Conservation (phyloP, 148 eudicot species). For the Rhododendron griersonianum region DNA sequence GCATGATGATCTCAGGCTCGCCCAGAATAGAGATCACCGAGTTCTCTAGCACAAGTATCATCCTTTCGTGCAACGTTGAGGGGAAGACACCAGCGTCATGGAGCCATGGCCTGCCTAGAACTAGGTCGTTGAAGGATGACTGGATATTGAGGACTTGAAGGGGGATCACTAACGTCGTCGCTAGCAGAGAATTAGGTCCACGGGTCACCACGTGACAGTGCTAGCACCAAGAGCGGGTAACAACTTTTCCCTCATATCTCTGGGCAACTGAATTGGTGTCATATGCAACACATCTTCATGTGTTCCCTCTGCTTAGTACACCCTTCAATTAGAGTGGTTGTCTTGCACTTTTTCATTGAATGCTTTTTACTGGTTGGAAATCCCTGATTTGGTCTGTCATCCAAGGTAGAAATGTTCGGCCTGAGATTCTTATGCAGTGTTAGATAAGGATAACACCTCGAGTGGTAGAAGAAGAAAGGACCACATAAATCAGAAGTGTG, state of each 20-base stretch:
- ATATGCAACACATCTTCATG: not conserved
- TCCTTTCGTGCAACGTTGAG: not conserved
- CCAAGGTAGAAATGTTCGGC: not conserved
- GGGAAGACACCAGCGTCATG: not conserved
- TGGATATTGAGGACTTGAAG: not conserved
- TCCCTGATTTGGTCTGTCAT: not conserved
- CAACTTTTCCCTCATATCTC: not conserved
- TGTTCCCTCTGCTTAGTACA: slow-evolving; percentile 2
- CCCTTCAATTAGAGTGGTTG: not conserved
- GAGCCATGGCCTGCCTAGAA: not conserved
- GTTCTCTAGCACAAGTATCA: not conserved
- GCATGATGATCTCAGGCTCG: not conserved
- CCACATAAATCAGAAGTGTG: not conserved
- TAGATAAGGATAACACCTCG: not conserved
- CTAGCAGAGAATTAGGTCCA: not conserved
- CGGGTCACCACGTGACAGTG: not conserved
- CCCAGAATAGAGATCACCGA: not conserved
- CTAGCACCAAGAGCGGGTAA: not conserved
- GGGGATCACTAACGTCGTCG: not conserved
- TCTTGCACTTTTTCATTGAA: not conserved
- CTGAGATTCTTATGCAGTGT: not conserved
- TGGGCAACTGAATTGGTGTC: not conserved
- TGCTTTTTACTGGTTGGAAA: not conserved
- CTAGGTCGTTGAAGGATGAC: not conserved
- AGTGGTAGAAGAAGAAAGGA: not conserved